A percentile compares a stretch with the other conserved stretches of the same genome.
Conservation (phyloP, 1,139 yeast genomes). For the Suhomyces coccinellae region DNA sequence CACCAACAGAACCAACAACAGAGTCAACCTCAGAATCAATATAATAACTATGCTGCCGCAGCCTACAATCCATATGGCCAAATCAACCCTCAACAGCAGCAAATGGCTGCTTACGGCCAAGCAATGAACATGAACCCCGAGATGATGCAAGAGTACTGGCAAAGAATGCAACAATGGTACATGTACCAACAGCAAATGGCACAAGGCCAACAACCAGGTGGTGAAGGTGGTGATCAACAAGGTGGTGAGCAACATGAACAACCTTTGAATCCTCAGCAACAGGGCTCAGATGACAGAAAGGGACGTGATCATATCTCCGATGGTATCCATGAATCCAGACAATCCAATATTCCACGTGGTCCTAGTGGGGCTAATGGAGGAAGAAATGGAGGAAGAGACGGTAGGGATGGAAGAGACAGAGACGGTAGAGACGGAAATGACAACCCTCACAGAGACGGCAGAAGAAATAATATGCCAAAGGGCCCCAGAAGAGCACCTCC, state of each 20-base stretch:
- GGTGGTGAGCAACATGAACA: slow-evolving; percentile 45
- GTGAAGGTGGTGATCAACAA: slow-evolving; percentile 36
- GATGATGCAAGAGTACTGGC: slow-evolving; percentile 87
- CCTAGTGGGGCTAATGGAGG: slow-evolving; percentile 15
- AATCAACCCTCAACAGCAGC: slow-evolving; percentile 25
- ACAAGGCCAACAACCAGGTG: slow-evolving; percentile 17
- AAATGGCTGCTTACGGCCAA: slow-evolving; percentile 29
- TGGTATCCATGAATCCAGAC: slow-evolving; percentile 5
- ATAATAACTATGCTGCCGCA: slow-evolving; percentile 20
- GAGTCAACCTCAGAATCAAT: slow-evolving; percentile 23
- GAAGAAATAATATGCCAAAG: slow-evolving; percentile 41
- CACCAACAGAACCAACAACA: slow-evolving; percentile 39
- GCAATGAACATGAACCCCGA: slow-evolving; percentile 67
- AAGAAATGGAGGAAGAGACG: slow-evolving; percentile 13
- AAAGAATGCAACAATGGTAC: slow-evolving; percentile 77
- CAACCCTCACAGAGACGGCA: slow-evolving; percentile 24
- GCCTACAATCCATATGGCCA: slow-evolving; percentile 42
- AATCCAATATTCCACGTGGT: slow-evolving; percentile 4
- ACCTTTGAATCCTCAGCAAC: slow-evolving; percentile 57
- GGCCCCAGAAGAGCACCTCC: slow-evolving; percentile 48
- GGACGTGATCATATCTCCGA: slow-evolving; percentile 21
- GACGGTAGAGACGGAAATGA: slow-evolving; percentile 17
- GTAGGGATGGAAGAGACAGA: slow-evolving; percentile 3
- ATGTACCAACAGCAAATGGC: slow-evolving; percentile 57
- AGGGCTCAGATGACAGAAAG: slow-evolving; percentile 27